Evolutionary conservation across 768 basidiomycete species (phyloP).

Genomic region (Kwoniella shandongensis): DNA sequence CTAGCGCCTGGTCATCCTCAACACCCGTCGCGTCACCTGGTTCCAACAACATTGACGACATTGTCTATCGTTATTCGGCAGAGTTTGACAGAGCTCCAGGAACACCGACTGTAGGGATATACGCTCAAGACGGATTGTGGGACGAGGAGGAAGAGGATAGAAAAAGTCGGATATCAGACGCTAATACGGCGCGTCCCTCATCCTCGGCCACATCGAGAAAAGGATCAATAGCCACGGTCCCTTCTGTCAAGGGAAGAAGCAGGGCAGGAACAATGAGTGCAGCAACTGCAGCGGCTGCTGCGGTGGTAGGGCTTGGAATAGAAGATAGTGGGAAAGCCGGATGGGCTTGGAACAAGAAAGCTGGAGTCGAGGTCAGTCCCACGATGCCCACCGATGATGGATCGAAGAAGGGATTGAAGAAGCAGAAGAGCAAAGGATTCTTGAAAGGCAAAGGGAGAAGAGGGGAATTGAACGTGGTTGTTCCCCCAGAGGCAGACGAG

Average conservation of each 20-base stretch:
- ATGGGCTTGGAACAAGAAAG: not conserved
- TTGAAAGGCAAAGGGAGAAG: conserved; percentile 39
- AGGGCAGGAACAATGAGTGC: conserved; percentile 25
- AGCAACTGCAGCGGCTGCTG: no score
- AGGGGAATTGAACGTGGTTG: conserved; percentile 36
- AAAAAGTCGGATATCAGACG: not conserved
- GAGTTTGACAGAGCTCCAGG: conserved; percentile 28
- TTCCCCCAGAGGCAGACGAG: conserved; percentile 25
- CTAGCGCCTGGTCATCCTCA: not conserved
- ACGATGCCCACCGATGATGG: not conserved
- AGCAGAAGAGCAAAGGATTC: conserved; percentile 33
- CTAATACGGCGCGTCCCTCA: not conserved
- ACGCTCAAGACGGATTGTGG: conserved; percentile 46
- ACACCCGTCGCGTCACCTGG: not conserved
- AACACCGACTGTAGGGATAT: conserved; percentile 39
- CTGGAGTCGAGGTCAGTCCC: conserved; percentile 1
- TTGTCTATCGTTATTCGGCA: conserved; percentile 35
- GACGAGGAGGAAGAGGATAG: conserved; percentile 37
- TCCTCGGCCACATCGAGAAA: conserved; percentile 4
- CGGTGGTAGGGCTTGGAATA: not conserved
- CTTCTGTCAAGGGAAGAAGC: conserved; percentile 21
- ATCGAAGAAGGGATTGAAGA: conserved; percentile 20
- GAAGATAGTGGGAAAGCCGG: conserved; percentile 3
- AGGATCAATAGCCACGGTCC: conserved; percentile 8
- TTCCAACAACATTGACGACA: conserved; percentile 29